Evolutionary conservation across 345 rosid species (phyloP).

Genomic region (Eucalyptus regnans): DNA sequence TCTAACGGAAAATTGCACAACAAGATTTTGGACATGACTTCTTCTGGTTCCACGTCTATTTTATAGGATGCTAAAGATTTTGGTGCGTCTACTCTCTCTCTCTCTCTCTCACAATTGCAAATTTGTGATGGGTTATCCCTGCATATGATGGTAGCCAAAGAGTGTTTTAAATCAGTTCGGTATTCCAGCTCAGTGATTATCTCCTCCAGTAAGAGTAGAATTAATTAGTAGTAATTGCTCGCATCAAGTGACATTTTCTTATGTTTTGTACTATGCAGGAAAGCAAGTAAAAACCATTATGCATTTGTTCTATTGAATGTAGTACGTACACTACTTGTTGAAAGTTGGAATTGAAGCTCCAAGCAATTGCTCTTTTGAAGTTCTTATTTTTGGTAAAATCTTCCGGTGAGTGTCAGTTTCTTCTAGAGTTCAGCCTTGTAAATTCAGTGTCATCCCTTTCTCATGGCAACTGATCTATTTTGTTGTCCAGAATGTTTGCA

Average conservation of each 20-base stretch:
- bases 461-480: not conserved
- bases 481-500: not conserved
- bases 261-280: not conserved
- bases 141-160: not conserved
- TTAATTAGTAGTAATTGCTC: not conserved
- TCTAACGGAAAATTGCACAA: slow-evolving; percentile 42
- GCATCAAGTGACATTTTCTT: not conserved
- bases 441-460: not conserved
- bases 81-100: not conserved
- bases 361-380: not conserved
- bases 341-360: not conserved
- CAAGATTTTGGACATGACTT: slow-evolving; percentile 35
- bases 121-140: not conserved
- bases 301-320: not conserved
- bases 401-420: not conserved
- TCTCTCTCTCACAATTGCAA: not conserved
- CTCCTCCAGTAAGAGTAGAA: not conserved
- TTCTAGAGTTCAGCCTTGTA: not conserved
- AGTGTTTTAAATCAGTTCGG: not conserved
- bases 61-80: not conserved
- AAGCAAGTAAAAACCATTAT: not conserved
- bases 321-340: not conserved
- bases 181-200: not conserved
- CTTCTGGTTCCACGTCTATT: slow-evolving; percentile 15
- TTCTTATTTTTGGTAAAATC: not conserved